Percentiles rank a stretch among this genome's conserved stretches.
These are phyloP conservation scores for Aspergillus uvarum DNA, from an alignment of 2,329 filamentous ascomycete genomes.

Conservation along the genomic window DNA sequence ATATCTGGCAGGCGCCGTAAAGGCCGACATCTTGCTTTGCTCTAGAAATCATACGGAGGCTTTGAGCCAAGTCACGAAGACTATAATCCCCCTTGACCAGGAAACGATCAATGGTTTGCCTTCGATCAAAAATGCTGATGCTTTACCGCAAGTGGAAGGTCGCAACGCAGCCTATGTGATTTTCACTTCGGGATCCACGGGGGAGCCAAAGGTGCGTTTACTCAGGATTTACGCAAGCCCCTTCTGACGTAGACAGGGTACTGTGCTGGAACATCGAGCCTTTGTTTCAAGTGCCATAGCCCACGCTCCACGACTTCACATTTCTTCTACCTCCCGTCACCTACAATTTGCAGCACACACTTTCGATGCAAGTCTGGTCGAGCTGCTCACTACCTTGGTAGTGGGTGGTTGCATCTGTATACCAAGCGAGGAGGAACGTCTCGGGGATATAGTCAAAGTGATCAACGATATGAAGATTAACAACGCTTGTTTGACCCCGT, in stretches of 20 bases:
- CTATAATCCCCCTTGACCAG: conserved; percentile 31
- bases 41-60: conserved; percentile 27
- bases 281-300: conserved; percentile 56
- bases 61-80: conserved; percentile 25
- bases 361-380: conserved; percentile 56
- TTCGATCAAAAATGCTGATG: conserved; percentile 12
- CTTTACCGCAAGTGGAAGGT: conserved; percentile 28
- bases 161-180: conserved; percentile 54
- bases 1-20: conserved; percentile 33
- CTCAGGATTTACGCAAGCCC: background rate
- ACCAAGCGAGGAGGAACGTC: conserved; percentile 51
- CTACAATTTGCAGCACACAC: conserved; percentile 58
- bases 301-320: conserved; percentile 51
- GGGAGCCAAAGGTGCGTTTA: conserved; percentile 50
- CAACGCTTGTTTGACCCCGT: conserved; percentile 60
- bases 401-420: conserved; percentile 61
- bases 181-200: conserved; percentile 59
- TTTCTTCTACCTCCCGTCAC: conserved; percentile 55
- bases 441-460: conserved; percentile 50
- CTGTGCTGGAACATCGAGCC: conserved; percentile 63
- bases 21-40: conserved; percentile 35
- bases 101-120: conserved; percentile 26
- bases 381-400: conserved; percentile 55
- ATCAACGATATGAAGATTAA: conserved; percentile 56
- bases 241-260: conserved; percentile 44